These are phyloP conservation scores for Aspergillus flavus DNA, from an alignment of 2,329 filamentous ascomycete genomes.

Conservation along the genomic window DNA sequence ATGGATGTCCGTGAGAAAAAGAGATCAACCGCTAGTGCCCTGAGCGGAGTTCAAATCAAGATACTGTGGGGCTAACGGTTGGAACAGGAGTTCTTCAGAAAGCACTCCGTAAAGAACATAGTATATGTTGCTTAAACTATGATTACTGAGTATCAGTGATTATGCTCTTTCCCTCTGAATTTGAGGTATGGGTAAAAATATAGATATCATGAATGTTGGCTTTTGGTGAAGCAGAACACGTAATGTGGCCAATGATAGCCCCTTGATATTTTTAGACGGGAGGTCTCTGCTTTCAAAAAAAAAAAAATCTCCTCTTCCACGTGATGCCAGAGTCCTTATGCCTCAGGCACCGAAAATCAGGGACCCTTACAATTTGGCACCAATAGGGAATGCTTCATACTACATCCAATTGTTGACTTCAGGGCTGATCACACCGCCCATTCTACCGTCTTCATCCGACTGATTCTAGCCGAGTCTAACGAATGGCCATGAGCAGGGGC, in stretches of 20 bases:
- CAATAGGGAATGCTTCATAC: not conserved
- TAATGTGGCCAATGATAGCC: not conserved
- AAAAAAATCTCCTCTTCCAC: not conserved
- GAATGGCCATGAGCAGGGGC: not conserved
- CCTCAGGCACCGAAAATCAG: not conserved
- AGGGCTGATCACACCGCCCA: not conserved
- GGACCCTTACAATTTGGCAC: not conserved
- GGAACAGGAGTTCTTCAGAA: not conserved
- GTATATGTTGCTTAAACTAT: not conserved
- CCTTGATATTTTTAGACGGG: not conserved
- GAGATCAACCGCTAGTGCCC: constrained; percentile 4
- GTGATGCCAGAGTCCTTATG: not conserved
- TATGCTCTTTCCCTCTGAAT: not conserved
- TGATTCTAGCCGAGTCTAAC: not conserved
- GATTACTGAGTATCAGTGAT: not conserved
- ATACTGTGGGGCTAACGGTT: not conserved
- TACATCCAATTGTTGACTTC: not conserved
- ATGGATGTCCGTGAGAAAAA: constrained; percentile 1
- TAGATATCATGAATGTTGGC: not conserved
- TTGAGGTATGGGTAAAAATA: not conserved
- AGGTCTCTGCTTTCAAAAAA: not conserved
- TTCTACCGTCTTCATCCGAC: not conserved
- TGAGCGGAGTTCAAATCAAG: constrained; percentile 3
- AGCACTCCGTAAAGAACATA: not conserved
- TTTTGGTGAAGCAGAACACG: not conserved